These are phyloP conservation scores for Stenogyne calaminthoides DNA, from an alignment of 305 asterid species.

Conservation along the genomic window DNA sequence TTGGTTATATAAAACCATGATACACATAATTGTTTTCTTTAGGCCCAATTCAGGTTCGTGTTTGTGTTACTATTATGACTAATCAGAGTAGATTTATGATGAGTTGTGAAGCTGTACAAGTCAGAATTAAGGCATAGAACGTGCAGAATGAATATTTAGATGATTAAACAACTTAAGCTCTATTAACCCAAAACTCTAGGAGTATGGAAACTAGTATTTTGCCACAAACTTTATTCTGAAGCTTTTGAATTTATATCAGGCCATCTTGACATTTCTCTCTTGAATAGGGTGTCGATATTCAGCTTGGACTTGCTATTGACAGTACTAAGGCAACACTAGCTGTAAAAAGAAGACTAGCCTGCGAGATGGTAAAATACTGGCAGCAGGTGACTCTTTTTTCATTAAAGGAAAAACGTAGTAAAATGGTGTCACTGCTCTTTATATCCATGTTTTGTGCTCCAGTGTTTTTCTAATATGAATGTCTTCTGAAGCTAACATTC, in stretches of 20 bases:
- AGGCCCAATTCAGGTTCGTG: background rate
- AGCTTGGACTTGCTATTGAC: constrained; percentile 98
- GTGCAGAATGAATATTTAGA: background rate
- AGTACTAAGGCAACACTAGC: constrained; percentile 97
- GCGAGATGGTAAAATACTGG: constrained; percentile 99
- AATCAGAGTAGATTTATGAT: background rate
- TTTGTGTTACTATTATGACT: background rate
- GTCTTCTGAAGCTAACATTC: background rate
- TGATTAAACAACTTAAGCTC: background rate
- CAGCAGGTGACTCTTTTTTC: constrained; percentile 69
- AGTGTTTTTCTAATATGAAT: background rate
- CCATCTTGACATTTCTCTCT: constrained; percentile 25
- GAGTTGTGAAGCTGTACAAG: background rate
- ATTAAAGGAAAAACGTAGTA: background rate
- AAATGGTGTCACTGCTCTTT: background rate
- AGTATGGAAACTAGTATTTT: background rate
- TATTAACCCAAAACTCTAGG: background rate
- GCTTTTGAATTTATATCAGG: background rate
- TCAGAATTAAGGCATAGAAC: background rate
- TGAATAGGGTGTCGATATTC: constrained; percentile 92
- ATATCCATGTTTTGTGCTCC: background rate
- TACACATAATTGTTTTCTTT: background rate
- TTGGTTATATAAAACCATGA: constrained; percentile 19
- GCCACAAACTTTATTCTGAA: background rate
- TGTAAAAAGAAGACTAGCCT: constrained; percentile 96